Percentiles rank a stretch among this genome's conserved stretches.
Conservation (phyloP, 768 basidiomycete species). For the Boletus bicolor region DNA sequence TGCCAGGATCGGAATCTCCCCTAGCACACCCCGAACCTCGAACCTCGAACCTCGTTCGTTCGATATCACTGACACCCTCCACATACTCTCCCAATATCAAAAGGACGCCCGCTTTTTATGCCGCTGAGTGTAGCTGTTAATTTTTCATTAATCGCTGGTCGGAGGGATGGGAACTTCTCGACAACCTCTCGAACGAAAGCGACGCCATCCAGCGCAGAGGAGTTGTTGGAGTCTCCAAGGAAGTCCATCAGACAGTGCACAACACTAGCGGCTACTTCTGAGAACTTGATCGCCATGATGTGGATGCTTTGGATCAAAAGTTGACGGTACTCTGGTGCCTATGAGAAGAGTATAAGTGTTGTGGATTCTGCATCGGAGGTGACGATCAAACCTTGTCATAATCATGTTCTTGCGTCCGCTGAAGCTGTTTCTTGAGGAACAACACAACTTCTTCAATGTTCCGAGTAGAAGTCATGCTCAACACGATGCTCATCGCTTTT, state of each 20-base stretch:
- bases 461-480: constrained; percentile 89
- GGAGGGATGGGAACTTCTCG: constrained; percentile 91
- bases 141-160: constrained; percentile 79
- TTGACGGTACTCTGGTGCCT: constrained; percentile 94
- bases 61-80: constrained; percentile 62
- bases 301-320: constrained; percentile 97
- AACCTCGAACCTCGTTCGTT: constrained; percentile 70
- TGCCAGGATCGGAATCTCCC: constrained; percentile 96
- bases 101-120: constrained; percentile 87
- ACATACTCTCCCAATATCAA: constrained; percentile 99
- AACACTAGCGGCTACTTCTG: constrained; percentile 93
- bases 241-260: constrained; percentile 93
- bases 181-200: constrained; percentile 90
- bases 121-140: constrained; percentile 76
- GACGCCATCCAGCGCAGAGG: constrained; percentile 93
- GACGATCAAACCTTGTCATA: constrained; percentile 73
- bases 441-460: constrained; percentile 96
- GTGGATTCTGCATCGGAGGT: neutral
- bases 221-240: constrained; percentile 92
- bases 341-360: neutral
- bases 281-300: constrained; percentile 93
- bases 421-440: constrained; percentile 97
- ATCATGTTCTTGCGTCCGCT: constrained; percentile 86
- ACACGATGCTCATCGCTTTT: constrained; percentile 84
- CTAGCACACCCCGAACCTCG: constrained; percentile 82